phyloP scores from a whole-genome alignment of 192 early-diverging fungal species.

The Mortierella claussenii region DNA sequence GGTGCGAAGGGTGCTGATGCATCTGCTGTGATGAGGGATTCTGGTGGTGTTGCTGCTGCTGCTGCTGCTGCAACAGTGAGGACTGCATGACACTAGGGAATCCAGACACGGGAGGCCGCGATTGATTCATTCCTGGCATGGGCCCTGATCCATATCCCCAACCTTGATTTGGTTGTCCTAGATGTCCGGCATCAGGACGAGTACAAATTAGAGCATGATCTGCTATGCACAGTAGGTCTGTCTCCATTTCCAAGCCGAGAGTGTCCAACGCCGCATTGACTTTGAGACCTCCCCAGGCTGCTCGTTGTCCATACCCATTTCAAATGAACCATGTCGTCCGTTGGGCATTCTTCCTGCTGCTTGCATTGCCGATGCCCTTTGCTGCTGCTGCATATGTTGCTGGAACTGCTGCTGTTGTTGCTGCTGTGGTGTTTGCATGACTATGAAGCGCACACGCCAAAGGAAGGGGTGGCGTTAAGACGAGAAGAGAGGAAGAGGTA shows the following conservation, averaged over 20 bases:
- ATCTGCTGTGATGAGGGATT: constrained; percentile 38
- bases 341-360: constrained; percentile 48
- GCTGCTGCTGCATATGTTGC: constrained; percentile 44
- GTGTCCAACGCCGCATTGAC: too few species aligned
- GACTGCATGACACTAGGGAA: constrained; percentile 43
- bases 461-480: too few species aligned
- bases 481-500: too few species aligned
- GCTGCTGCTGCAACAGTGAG: constrained; percentile 37
- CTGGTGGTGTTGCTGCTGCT: constrained; percentile 38
- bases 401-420: constrained; percentile 40
- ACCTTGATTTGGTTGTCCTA: constrained; percentile 51
- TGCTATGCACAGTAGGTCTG: too few species aligned
- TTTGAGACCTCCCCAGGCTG: too few species aligned
- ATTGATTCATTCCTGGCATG: constrained; percentile 45
- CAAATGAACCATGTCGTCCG: constrained; percentile 47
- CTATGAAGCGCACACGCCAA: constrained; percentile 5
- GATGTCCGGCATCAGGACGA: too few species aligned
- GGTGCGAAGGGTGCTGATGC: constrained; percentile 20
- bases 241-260: too few species aligned
- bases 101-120: constrained; percentile 46
- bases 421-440: constrained; percentile 51
- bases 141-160: constrained; percentile 51
- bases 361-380: constrained; percentile 37
- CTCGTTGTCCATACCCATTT: too few species aligned
- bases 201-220: too few species aligned